Base-by-base conservation (phyloP, 352 stramenopile genomes). In the Thalassiosira ordinaria region DNA sequence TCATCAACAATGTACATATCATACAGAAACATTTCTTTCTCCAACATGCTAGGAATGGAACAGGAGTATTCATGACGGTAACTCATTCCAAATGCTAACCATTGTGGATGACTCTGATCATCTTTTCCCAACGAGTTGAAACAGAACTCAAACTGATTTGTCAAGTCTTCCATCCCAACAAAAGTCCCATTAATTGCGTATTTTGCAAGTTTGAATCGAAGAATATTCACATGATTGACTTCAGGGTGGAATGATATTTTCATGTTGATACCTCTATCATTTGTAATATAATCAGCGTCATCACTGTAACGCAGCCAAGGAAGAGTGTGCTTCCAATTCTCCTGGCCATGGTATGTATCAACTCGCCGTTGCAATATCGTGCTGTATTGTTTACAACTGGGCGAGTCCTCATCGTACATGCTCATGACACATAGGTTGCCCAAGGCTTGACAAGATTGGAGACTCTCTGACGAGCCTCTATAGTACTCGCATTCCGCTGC, bases 401-500 rank as follows among this genome's bases (percentile, higher is more conserved):
- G 52, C 4, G 86, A 68, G 0, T 78, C 73, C 20, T 90, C 71
- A 24, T 92, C 80, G 67, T 98, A 97, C 72, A 97, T 91, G 66
- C 96, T 92, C n/a, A 98, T 73, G 6, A 97, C 95, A 61, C 96
- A 98, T 13, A 98, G 70, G 72, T 98, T 98, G 9, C 92, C 93
- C 4, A 98, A 89, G 3, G 88, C 84, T 75, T 98, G 95, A 62
- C 96, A 98, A 57, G 92, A 94, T 31, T 47, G 66, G 18, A 90
- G 91, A 46, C 95, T 88, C 22, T 93, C 88, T 29, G 57, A 92
- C 31, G 79, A 29, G 0, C 78, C 69, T 39, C 88, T 76, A 74
- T 97, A 97, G 70, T 95, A 97, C 75, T 96, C 96, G 60, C 96
- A 98, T 1, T 90, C 85, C n/a, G 74, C 91, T 14, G 91, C 90